Evolutionary conservation across 352 stramenopile genomes (phyloP), one percentile per base, ranked within the genome.

Genomic region (Pythium utonaiense): DNA sequence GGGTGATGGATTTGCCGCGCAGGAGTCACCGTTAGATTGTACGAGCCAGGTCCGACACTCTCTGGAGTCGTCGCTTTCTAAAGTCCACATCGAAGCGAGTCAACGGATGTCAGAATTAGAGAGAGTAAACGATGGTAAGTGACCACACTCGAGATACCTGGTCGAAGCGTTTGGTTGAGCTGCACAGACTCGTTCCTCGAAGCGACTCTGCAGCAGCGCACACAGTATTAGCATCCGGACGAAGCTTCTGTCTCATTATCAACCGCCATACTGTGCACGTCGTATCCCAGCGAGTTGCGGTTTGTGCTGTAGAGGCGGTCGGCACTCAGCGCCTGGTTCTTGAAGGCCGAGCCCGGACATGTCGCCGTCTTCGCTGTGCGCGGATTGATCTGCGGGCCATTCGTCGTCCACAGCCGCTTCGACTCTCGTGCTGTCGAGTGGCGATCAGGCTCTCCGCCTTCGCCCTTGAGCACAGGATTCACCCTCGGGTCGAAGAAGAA

Each of bases 221-320:
- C n/a, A 7, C 13, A 36, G 7, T 24, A 16, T 28, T 51, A 52
- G 45, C 13, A 10, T 52, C 7, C 21, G 10, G 3, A 44, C 36
- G 13, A 22, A n/a, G n/a, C n/a, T n/a, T n/a, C n/a, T n/a, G n/a
- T n/a, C n/a, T n/a, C n/a, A n/a, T n/a, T n/a, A 25, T 5, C 6
- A 19, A 50, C 10, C n/a, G 9, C 57, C 78, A 45, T 74, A 91
- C 79, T 70, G 42, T 86, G 72, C 17, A 83, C 81, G 38, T 89
- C 75, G 44, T 91, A 89, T 19, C 81, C 81, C 13, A 91, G 53
- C 0, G 77, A 75, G 30, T 79, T 70, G 33, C 54, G 68, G 33
- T 66, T 87, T 13, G 75, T 80, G 66, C 77, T 91, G 57, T 91
- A 91, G 21, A 91, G 74, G 33, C 80, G 74, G 57, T 91, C 81